Base-by-base conservation (phyloP, 2,329 filamentous ascomycete species). In the Teratosphaeria destructans region DNA sequence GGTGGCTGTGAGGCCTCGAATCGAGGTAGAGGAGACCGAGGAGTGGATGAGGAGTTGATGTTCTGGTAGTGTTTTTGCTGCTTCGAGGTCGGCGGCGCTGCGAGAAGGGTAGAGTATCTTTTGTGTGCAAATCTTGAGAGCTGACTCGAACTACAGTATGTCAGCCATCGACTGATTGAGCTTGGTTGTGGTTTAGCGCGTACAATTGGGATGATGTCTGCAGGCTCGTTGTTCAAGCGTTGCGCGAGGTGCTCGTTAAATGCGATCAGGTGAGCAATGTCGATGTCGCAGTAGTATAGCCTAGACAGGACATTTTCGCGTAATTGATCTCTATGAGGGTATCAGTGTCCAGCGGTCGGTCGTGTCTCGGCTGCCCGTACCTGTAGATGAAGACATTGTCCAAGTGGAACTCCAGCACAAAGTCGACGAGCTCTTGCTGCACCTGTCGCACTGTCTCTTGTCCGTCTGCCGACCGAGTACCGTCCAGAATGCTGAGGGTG, bases 31-130 rank as follows among this genome's bases (percentile, higher is more conserved):
- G 57, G 93, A 87, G 64, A 91, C 91, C 60, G 86, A 89, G 57
- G 94, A 97, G 75, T 97, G 92, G 55, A 99, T 85, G 59, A 99
- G 88, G 34, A 99, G 85, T 75, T 99, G 94, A 74, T 97, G 93
- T 68, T 95, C 86, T 3, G 93, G 94, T n/a, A 72, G 69, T 35
- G 67, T 61, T 58, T 67, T 65, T 19, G 70, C 65, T 55, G 66
- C 60, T 52, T 62, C 63, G 58, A 97, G 83, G 59, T 83, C 76
- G 71, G 86, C 81, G 59, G 83, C 78, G 67, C 78, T 80, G 63
- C 85, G 80, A 5, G 85, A 86, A 39, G 94, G 92, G 72, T 91
- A 96, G 62, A 99, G 87, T 70, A 99, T 96, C 68, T 89, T 85
- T 69, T 94, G 89, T 32, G 93, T 96, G 76, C 93, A 97, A 75